Percentiles rank a stretch among this genome's conserved stretches.
These are phyloP conservation scores for Ehretia macrophylla DNA, from an alignment of 257 asterid species.

Conservation along the genomic window DNA sequence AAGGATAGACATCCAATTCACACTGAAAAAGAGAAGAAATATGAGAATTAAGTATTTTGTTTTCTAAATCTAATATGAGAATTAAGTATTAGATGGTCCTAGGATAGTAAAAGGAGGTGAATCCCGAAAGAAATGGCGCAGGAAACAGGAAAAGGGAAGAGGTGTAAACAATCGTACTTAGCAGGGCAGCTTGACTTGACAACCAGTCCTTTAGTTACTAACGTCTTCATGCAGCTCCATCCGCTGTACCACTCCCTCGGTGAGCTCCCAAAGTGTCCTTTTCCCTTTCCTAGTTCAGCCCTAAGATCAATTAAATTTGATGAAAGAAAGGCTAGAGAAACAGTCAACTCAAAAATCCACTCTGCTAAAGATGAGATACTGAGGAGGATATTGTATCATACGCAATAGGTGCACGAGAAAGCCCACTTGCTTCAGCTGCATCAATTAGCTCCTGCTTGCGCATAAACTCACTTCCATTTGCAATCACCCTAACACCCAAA, in stretches of 20 bases:
- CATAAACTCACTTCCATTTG: conserved; percentile 67
- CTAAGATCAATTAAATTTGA: conserved; percentile 24
- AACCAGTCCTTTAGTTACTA: conserved; percentile 76
- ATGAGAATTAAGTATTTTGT: too few relatives aligned
- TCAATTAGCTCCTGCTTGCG: conserved; percentile 78
- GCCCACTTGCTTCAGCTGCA: conserved; percentile 90
- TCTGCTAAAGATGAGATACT: conserved; percentile 4
- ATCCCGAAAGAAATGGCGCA: too few relatives aligned
- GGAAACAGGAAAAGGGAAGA: too few relatives aligned
- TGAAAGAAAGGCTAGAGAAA: not conserved
- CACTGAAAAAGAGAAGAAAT: too few relatives aligned
- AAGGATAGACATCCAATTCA: too few relatives aligned
- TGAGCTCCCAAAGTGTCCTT: conserved; percentile 78
- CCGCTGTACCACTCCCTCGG: conserved; percentile 92
- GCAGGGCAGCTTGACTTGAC: conserved; percentile 96
- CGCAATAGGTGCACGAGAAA: conserved; percentile 81
- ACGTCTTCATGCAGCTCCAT: conserved; percentile 92
- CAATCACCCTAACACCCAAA: conserved; percentile 42
- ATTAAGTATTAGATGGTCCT: too few relatives aligned
- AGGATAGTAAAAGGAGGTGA: too few relatives aligned
- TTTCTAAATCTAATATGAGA: too few relatives aligned
- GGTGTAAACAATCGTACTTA: conserved; percentile 44
- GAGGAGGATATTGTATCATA: conserved; percentile 20
- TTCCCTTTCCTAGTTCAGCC: conserved; percentile 83
- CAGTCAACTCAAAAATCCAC: not conserved